Evolutionary conservation across 805 yeast genomes (phyloP).

Genomic region (Yarrowia yakushimensis): DNA sequence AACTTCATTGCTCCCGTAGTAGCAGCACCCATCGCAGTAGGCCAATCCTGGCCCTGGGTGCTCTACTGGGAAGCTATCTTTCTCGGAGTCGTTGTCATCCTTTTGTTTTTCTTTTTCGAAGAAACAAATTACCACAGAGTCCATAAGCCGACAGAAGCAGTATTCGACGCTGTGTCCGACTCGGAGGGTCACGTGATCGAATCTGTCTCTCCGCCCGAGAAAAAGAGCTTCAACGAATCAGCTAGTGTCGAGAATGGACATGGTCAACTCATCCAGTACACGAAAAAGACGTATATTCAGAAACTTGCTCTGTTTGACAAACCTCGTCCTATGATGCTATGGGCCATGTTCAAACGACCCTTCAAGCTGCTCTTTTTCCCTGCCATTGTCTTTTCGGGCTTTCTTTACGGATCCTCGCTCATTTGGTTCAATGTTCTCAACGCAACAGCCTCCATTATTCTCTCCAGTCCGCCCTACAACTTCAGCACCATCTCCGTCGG

Average conservation of each 20-base stretch:
- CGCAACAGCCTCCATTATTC: not conserved
- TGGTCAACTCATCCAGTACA: not conserved
- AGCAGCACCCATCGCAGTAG: conserved; percentile 6
- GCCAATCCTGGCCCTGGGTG: conserved; percentile 26
- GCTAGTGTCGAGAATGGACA: not conserved
- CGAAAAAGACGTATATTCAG: conserved; percentile 21
- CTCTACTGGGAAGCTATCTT: conserved; percentile 24
- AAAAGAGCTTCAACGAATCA: not conserved
- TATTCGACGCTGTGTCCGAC: not conserved
- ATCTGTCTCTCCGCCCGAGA: not conserved
- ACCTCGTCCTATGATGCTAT: conserved; percentile 1
- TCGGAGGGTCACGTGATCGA: not conserved
- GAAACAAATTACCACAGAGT: conserved; percentile 16
- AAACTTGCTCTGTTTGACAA: conserved; percentile 8
- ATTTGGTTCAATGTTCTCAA: conserved; percentile 23
- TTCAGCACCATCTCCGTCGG: conserved; percentile 17
- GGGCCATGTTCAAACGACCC: conserved; percentile 17
- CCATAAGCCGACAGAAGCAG: not conserved
- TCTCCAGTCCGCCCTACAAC: conserved; percentile 13
- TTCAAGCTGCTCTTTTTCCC: conserved; percentile 1
- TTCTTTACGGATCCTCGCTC: conserved; percentile 1
- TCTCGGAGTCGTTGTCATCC: not conserved
- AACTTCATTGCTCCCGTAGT: conserved; percentile 2
- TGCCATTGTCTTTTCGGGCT: conserved; percentile 14
- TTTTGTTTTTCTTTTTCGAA: conserved; percentile 19